Conservation (phyloP, 2,329 filamentous ascomycete species). For the Fusarium sambucinum region DNA sequence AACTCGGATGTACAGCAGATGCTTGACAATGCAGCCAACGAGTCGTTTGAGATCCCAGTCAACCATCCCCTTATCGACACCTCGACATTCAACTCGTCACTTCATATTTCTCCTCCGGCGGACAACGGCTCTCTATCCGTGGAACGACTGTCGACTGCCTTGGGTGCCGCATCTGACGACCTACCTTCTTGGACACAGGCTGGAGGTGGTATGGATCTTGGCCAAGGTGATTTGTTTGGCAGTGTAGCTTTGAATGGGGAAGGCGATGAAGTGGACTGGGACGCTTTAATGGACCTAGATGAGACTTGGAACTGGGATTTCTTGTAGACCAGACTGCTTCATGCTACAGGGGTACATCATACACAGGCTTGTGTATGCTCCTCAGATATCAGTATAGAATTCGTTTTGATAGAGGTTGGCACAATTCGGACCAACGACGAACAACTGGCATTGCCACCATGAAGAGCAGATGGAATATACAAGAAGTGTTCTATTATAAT, state of each 20-base stretch:
- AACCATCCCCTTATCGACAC: constrained; percentile 18
- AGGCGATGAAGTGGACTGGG: constrained; percentile 34
- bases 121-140: not conserved
- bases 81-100: constrained; percentile 18
- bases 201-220: not conserved
- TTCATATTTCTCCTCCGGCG: constrained; percentile 6
- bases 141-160: constrained; percentile 15
- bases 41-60: constrained; percentile 13
- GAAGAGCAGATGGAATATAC: not conserved
- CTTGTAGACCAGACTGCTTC: constrained; percentile 3
- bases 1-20: constrained; percentile 15
- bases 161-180: constrained; percentile 18
- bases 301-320: constrained; percentile 38
- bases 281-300: constrained; percentile 33
- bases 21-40: not conserved
- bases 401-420: not conserved
- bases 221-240: not conserved
- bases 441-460: not conserved
- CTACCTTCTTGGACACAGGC: constrained; percentile 21
- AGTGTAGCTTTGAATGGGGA: not conserved
- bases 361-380: not conserved
- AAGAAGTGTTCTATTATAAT: not conserved
- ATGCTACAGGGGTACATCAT: not conserved
- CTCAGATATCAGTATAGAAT: not conserved
- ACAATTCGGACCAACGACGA: constrained; percentile 18